These are phyloP conservation scores for Leptodontidium sp. DNA, from an alignment of 2,329 filamentous ascomycete species.

Conservation along the genomic window DNA sequence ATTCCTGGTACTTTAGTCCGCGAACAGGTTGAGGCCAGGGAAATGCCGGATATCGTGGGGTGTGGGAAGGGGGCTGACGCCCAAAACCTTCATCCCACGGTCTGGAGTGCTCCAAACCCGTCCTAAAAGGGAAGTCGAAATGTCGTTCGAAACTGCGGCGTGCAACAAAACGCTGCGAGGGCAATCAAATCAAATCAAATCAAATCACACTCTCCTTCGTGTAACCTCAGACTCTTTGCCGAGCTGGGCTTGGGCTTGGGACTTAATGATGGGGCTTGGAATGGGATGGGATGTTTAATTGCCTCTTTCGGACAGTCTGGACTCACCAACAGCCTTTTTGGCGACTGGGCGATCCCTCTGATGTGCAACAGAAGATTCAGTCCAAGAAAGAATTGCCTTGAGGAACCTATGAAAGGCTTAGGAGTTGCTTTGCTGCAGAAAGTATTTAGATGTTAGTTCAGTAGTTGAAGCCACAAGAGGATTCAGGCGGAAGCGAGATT, in stretches of 20 bases:
- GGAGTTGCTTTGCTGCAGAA: not conserved
- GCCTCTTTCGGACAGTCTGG: slow-evolving; percentile 19
- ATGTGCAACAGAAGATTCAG: slow-evolving; percentile 13
- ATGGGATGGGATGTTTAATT: slow-evolving; percentile 19
- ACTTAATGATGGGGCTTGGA: slow-evolving; percentile 13
- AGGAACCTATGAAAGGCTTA: not conserved
- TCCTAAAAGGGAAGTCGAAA: slow-evolving; percentile 23
- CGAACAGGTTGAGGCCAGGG: not conserved
- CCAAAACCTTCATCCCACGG: slow-evolving; percentile 11
- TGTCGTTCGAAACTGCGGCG: slow-evolving; percentile 21
- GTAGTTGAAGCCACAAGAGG: not conserved
- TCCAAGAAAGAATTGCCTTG: not conserved
- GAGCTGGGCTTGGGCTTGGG: not conserved
- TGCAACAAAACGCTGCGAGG: slow-evolving; percentile 23
- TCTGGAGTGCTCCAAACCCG: slow-evolving; percentile 20
- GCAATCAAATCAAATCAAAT: too few relatives aligned
- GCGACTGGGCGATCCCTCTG: slow-evolving; percentile 18
- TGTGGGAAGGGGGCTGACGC: not conserved
- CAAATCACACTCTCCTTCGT: not conserved
- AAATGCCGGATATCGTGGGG: not conserved
- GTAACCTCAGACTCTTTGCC: not conserved
- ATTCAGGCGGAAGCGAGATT: slow-evolving; percentile 4
- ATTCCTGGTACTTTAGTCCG: not conserved
- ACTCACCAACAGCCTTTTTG: slow-evolving; percentile 16
- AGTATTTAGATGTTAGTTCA: not conserved